Base-by-base conservation (phyloP, 2,329 filamentous ascomycete species). In the Huntiella moniliformis region DNA sequence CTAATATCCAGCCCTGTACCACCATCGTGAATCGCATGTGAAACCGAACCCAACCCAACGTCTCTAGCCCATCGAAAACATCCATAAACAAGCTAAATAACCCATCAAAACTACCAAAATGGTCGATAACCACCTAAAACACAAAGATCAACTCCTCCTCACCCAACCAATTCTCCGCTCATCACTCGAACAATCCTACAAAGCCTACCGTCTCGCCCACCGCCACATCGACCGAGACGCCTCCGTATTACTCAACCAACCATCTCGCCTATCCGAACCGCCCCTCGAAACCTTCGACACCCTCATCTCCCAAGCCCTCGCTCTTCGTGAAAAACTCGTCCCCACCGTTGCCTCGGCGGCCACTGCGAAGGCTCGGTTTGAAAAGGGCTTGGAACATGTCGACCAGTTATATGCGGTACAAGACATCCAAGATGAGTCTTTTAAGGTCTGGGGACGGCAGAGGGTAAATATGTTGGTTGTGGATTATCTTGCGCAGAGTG, bases 91-190 rank as follows among this genome's bases (percentile, higher is more conserved):
- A 8, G 8, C 22, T n/a, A 28, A 5, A 28, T 8, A 28, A n/a
- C 22, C 6, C 6, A 8, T 3, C 6, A 2, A 28, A 28, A 28
- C 22, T 8, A 28, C 22, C 22, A 28, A 28, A 8, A 28, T 28
- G 22, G 22, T 28, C 22, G 22, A 38, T 13, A 13, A 11, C 43
- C 79, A 77, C 61, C 71, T 87, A 54, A 80, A 82, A 56, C 78
- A 82, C 53, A 77, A 78, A 55, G 75, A 76, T 52, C 82, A 88
- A 57, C 70, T 87, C 41, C 71, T 87, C 49, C 74, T 88, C 46
- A 91, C 98, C 58, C 88, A 96, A 72, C 82, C 88, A 3, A 81
- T 96, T 53, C 77, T 98, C 53, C 85, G 87, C 32, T 76, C 96
- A 16, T 91, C 91, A 13, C 81, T 88, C 62, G 91, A 96, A 60